Evolutionary conservation across 2,329 filamentous ascomycete species (phyloP).

Genomic region (Escovopsis sp.): DNA sequence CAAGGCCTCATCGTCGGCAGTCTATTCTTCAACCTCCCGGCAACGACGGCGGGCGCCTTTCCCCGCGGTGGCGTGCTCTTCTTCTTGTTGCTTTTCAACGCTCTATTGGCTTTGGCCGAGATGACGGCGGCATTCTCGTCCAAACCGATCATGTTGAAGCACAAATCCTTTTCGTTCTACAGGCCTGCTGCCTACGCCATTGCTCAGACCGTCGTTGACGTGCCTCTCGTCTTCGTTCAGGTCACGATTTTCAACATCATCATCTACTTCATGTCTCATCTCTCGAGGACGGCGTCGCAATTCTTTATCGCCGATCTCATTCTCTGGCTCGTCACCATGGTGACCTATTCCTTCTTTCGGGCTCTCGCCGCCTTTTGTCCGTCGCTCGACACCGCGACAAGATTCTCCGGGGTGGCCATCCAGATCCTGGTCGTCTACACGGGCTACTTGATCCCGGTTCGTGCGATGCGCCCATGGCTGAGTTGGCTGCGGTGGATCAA

Average conservation of each 20-base stretch:
- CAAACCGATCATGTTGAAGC: conserved; percentile 52
- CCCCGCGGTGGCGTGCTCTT: conserved; percentile 31
- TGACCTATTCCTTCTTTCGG: conserved; percentile 43
- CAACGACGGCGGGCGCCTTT: conserved; percentile 49
- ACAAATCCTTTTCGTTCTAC: conserved; percentile 57
- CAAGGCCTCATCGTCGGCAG: conserved; percentile 64
- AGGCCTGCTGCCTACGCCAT: conserved; percentile 41
- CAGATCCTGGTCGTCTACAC: conserved; percentile 53
- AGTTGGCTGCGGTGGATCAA: conserved; percentile 59
- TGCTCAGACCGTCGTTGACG: conserved; percentile 41
- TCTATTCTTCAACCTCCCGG: conserved; percentile 55
- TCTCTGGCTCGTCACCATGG: conserved; percentile 40
- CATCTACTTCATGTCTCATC: conserved; percentile 64
- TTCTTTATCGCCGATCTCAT: conserved; percentile 54
- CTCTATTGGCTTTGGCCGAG: conserved; percentile 59
- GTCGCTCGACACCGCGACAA: conserved; percentile 47
- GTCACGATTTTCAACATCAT: conserved; percentile 53
- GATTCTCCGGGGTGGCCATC: conserved; percentile 39
- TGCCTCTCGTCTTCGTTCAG: conserved; percentile 47
- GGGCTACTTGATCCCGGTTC: conserved; percentile 46
- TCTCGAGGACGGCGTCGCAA: conserved; percentile 48
- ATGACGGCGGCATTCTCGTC: conserved; percentile 48
- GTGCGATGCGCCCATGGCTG: conserved; percentile 38
- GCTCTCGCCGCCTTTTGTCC: conserved; percentile 42
- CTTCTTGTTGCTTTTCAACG: conserved; percentile 37